Evolutionary conservation across 768 basidiomycete genomes (phyloP), one percentile per base, ranked within the genome.

Genomic region (Ramaria sp.): DNA sequence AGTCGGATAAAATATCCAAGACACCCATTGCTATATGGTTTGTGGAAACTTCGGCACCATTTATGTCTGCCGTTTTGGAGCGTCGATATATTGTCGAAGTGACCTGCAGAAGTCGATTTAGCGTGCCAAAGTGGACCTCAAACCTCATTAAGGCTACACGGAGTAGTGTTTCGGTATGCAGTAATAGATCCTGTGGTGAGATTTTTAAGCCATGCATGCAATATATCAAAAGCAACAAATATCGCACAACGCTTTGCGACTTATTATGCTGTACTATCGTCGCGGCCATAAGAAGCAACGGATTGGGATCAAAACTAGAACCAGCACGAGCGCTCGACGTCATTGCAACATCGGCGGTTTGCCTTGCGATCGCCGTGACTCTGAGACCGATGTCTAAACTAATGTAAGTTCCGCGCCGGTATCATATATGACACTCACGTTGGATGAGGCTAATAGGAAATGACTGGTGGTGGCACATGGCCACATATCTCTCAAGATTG

Each of bases 251-350:
- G 63, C 73, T 75, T 46, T 78, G 72, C 20, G 74, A 67, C 65
- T 80, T 81, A 68, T 86, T 84, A 63, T 81, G 74, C 56, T 81
- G 75, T 13, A 85, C 70, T 31, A 88, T 70, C 13, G 72, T 71
- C 3, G 78, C 70, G 0, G 75, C 70, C 51, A 84, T 77, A 3
- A 66, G 50, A 17, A 89, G 62, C 10, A 88, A 63, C 4, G 84
- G 73, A 9, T 80, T 79, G 4, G 81, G 74, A 63, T 88, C 78
- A 54, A 82, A 72, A 3, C 61, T 63, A 12, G 72, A 73, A 19
- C 75, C 22, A 33, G 48, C 15, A 17, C 53, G 41, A 57, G 10
- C 13, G 24, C 17, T 31, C 37, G 19, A 19, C 31, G 27, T 17
- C 17, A 15, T 27, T 15, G 19, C 42, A 39, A 20, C n/a, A 52